A percentile compares a stretch with the other conserved stretches of the same genome.
These are phyloP conservation scores for Scedosporium dehoogii DNA, from an alignment of 2,329 filamentous ascomycete species.

Conservation along the genomic window DNA sequence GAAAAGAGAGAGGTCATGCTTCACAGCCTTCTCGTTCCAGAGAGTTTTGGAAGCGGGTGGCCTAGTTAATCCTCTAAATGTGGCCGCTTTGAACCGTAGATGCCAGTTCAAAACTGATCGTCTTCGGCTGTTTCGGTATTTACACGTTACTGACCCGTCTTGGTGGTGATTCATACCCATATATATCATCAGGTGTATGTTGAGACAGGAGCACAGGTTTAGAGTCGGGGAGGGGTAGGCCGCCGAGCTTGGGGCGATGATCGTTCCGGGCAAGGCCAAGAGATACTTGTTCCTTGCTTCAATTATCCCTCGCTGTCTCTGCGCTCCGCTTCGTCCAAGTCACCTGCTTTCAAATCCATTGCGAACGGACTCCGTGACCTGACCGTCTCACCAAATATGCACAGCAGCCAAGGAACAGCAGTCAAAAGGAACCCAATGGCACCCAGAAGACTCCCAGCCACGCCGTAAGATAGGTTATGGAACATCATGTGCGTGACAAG, in stretches of 20 bases:
- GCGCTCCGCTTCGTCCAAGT: background rate
- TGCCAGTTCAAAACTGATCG: too few relatives aligned
- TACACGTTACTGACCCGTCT: too few relatives aligned
- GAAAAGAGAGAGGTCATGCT: too few relatives aligned
- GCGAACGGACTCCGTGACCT: constrained; percentile 54
- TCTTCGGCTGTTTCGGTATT: too few relatives aligned
- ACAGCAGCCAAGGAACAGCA: constrained; percentile 56
- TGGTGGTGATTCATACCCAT: too few relatives aligned
- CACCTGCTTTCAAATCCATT: constrained; percentile 1
- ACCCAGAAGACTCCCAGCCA: constrained; percentile 53
- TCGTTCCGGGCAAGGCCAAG: background rate
- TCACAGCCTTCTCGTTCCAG: too few relatives aligned
- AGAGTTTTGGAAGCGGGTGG: too few relatives aligned
- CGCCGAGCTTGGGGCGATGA: too few relatives aligned
- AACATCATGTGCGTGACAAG: constrained; percentile 54
- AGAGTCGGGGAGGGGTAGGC: too few relatives aligned
- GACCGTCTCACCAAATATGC: constrained; percentile 54
- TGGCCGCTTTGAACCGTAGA: too few relatives aligned
- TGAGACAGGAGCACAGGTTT: background rate
- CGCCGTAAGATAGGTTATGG: constrained; percentile 43
- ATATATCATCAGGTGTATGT: background rate
- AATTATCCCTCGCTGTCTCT: constrained; percentile 4
- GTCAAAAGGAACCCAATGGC: constrained; percentile 50
- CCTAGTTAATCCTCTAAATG: too few relatives aligned
- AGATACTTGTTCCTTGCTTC: background rate